Conservation (phyloP, 1,284 basidiomycete species). For the Ustilago sp. region DNA sequence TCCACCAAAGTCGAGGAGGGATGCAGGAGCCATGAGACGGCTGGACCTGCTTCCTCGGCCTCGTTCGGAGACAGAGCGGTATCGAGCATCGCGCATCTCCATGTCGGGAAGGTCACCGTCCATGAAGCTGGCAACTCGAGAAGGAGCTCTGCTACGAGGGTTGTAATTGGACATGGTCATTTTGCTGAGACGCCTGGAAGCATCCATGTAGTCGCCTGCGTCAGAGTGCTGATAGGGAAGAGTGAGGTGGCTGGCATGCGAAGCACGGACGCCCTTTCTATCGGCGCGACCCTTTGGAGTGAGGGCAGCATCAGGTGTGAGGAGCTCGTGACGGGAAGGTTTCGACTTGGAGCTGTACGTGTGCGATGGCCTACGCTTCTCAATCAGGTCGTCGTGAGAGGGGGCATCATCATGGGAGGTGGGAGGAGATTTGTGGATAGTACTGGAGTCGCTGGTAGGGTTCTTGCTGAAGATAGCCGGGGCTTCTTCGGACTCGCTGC, state of each 20-base stretch:
- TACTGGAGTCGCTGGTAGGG: conserved; percentile 29
- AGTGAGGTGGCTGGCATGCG: conserved; percentile 44
- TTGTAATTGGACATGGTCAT: conserved; percentile 28
- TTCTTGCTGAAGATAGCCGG: conserved; percentile 33
- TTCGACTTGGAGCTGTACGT: conserved; percentile 19
- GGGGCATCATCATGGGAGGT: conserved; percentile 45
- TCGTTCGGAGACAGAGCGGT: conserved; percentile 31
- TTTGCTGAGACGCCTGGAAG: conserved; percentile 39
- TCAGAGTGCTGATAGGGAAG: conserved; percentile 47
- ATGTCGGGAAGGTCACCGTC: conserved; percentile 22
- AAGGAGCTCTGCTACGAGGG: conserved; percentile 19
- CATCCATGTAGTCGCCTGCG: conserved; percentile 32
- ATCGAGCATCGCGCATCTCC: conserved; percentile 28
- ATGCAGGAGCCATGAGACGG: conserved; percentile 27
- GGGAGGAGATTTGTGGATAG: conserved; percentile 41
- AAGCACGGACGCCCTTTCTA: conserved; percentile 24
- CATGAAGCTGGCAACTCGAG: conserved; percentile 31
- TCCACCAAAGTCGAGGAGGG: conserved; percentile 31
- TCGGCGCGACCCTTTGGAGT: conserved; percentile 20
- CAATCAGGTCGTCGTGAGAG: conserved; percentile 5
- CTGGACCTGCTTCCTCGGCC: conserved; percentile 27
- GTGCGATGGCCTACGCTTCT: conserved; percentile 14
- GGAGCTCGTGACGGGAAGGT: conserved; percentile 14
- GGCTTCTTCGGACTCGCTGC: conserved; percentile 30
- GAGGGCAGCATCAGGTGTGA: conserved; percentile 24